Conservation (phyloP, 768 basidiomycete species). For the Coprinopsis strossmayeri region DNA sequence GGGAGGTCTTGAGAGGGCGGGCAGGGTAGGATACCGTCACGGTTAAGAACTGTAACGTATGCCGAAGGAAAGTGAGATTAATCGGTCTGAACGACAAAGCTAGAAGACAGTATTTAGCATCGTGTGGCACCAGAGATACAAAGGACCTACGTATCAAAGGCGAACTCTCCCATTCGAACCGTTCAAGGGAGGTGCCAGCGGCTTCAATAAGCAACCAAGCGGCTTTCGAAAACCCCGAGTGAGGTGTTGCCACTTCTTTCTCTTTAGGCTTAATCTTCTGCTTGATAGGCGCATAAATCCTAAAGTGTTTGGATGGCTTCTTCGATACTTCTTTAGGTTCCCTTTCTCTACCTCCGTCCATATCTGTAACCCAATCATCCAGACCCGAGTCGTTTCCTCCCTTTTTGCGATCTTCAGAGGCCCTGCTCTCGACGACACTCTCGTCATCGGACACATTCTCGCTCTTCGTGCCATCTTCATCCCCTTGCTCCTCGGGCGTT, state of each 20-base stretch:
- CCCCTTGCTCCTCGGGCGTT: not conserved
- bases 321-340: not conserved
- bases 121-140: not conserved
- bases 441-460: not conserved
- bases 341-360: not conserved
- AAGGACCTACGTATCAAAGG: not conserved
- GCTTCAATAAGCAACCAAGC: not conserved
- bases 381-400: not conserved
- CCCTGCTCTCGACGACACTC: not conserved
- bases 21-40: not conserved
- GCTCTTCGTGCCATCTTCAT: not conserved
- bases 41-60: slow-evolving; percentile 1
- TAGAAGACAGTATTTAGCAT: not conserved
- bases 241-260: not conserved
- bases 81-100: slow-evolving; percentile 1
- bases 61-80: not conserved
- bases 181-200: not conserved
- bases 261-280: not conserved
- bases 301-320: not conserved
- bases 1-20: not conserved
- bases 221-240: not conserved
- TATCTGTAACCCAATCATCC: not conserved
- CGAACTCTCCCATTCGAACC: slow-evolving; percentile 1
- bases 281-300: not conserved
- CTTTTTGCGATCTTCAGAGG: not conserved